Conservation (phyloP, 78 protist species). For the Neovahlkampfia damariscottae region DNA sequence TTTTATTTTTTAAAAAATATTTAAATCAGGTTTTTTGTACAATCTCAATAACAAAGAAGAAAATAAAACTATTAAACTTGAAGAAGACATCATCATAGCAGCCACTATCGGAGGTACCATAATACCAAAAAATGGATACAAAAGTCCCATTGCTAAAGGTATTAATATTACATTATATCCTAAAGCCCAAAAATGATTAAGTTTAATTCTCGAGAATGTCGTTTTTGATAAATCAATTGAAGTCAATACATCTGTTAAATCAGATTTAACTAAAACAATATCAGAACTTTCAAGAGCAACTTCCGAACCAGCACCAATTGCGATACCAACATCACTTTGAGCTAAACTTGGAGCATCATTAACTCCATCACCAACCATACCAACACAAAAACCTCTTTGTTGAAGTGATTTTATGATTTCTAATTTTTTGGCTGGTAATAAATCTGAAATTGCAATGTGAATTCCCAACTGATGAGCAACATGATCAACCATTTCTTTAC, state of each 20-base stretch:
- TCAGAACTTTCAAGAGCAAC: constrained; percentile 80
- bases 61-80: constrained; percentile 70
- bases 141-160: constrained; percentile 75
- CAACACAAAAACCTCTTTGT: constrained; percentile 31
- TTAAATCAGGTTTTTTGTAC: background rate
- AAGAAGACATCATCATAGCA: constrained; percentile 78
- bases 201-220: constrained; percentile 54
- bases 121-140: constrained; percentile 14
- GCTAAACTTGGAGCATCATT: constrained; percentile 81
- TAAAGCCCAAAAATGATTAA: constrained; percentile 82
- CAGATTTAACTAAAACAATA: constrained; percentile 46
- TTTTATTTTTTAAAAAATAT: background rate
- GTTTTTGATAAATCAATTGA: constrained; percentile 58
- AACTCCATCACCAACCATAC: constrained; percentile 91
- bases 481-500: constrained; percentile 26
- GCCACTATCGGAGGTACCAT: constrained; percentile 80
- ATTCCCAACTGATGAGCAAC: constrained; percentile 32
- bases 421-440: constrained; percentile 65
- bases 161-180: constrained; percentile 68
- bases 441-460: constrained; percentile 42
- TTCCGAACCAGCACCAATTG: constrained; percentile 78
- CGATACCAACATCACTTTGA: constrained; percentile 76
- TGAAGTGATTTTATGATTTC: constrained; percentile 40
- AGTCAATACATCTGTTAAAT: constrained; percentile 57
- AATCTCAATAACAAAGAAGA: constrained; percentile 56